Conservation (phyloP, 495 filamentous ascomycete genomes). For the Neurospora sp. region DNA sequence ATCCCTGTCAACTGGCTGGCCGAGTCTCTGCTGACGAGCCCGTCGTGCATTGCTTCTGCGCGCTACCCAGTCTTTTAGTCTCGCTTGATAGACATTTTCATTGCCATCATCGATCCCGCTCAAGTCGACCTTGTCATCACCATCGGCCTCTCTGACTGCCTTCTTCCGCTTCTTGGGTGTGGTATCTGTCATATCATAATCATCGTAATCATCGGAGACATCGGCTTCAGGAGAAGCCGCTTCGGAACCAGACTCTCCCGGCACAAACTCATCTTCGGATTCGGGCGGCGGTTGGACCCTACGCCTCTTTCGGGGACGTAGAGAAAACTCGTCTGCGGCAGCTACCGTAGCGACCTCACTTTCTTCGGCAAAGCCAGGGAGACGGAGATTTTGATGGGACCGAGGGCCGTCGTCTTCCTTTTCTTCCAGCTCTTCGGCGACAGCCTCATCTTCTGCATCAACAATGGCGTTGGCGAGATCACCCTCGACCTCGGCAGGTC, state of each 20-base stretch:
- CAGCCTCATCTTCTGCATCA: slow-evolving; percentile 59
- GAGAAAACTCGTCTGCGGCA: slow-evolving; percentile 38
- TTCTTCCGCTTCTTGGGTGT: slow-evolving; percentile 32
- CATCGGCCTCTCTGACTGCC: slow-evolving; percentile 21
- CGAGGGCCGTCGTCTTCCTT: slow-evolving; percentile 44
- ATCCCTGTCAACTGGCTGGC: slow-evolving; percentile 20
- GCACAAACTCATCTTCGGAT: slow-evolving; percentile 37
- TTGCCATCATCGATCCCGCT: slow-evolving; percentile 83
- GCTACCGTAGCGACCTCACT: slow-evolving; percentile 16
- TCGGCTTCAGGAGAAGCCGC: slow-evolving; percentile 18
- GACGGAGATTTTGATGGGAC: slow-evolving; percentile 73
- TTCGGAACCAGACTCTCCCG: slow-evolving; percentile 18
- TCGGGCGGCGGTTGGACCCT: slow-evolving; percentile 19
- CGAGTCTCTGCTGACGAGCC: slow-evolving; percentile 24
- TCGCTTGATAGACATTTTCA: slow-evolving; percentile 68
- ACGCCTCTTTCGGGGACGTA: slow-evolving; percentile 40
- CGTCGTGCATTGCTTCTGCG: slow-evolving; percentile 58
- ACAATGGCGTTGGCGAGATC: slow-evolving; percentile 62
- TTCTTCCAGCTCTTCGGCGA: slow-evolving; percentile 43
- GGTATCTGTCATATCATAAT: slow-evolving; percentile 26
- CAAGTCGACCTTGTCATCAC: slow-evolving; percentile 52
- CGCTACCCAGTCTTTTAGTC: slow-evolving; percentile 64
- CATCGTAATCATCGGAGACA: slow-evolving; percentile 24
- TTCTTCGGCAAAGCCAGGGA: slow-evolving; percentile 63
- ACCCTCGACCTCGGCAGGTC: slow-evolving; percentile 43